These are phyloP conservation scores for Jacaranda mimosifolia DNA, from an alignment of 257 asterid genomes.

Conservation along the genomic window DNA sequence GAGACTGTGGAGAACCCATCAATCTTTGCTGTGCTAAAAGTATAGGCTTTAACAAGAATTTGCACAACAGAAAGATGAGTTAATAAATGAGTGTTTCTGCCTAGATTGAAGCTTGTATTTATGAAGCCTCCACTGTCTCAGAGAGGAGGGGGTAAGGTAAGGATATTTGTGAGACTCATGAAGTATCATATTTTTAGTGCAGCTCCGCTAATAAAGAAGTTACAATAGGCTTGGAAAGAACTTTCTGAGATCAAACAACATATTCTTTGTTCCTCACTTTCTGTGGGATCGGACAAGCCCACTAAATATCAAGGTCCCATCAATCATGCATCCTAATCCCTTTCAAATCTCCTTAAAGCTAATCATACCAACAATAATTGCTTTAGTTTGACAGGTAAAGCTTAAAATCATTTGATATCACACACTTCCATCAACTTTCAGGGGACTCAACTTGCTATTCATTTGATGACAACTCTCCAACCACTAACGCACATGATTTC, in stretches of 20 bases:
- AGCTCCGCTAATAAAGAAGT: conserved; percentile 38
- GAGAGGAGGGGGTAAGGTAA: background rate
- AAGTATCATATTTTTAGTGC: conserved; percentile 17
- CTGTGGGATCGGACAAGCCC: conserved; percentile 42
- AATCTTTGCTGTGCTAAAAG: background rate
- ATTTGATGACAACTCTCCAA: too few relatives aligned
- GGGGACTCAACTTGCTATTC: too few relatives aligned
- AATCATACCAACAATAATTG: conserved; percentile 28
- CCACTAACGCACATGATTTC: too few relatives aligned
- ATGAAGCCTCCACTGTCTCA: background rate
- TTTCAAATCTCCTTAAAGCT: conserved; percentile 17
- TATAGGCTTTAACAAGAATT: background rate
- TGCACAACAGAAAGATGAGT: background rate
- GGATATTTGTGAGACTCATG: conserved; percentile 33
- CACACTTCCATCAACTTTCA: background rate
- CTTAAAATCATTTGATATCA: background rate
- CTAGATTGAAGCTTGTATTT: background rate
- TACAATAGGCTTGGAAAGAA: conserved; percentile 32
- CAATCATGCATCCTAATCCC: conserved; percentile 34
- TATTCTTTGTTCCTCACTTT: conserved; percentile 37
- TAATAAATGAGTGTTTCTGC: background rate
- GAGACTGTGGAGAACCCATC: conserved; percentile 49
- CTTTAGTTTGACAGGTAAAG: background rate
- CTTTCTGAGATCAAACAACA: conserved; percentile 37
- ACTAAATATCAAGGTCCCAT: conserved; percentile 32